Base-by-base conservation (phyloP, 495 filamentous ascomycete species). In the Hamigera avellanea region DNA sequence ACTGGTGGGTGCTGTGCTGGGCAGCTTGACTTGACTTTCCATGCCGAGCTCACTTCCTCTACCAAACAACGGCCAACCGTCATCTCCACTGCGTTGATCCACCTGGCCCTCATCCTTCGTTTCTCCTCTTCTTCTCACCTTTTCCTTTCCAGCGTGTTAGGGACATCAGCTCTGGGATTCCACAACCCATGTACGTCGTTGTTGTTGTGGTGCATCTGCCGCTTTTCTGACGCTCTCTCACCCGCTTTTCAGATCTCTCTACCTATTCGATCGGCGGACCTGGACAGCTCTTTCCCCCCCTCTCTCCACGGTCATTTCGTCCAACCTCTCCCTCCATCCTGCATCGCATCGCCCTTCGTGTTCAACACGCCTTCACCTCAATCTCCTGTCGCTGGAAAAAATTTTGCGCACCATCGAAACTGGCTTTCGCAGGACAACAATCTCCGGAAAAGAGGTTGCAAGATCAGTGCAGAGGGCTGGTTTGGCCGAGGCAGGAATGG, bases 401-500 rank as follows among this genome's bases (percentile, higher is more conserved):
- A n/a, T n/a, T n/a, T n/a, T n/a, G n/a, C n/a, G n/a, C n/a, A n/a
- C n/a, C n/a, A n/a, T n/a, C n/a, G n/a, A n/a, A n/a, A n/a, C n/a
- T n/a, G n/a, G n/a, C n/a, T n/a, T n/a, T n/a, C n/a, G n/a, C n/a
- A n/a, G n/a, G n/a, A n/a, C n/a, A n/a, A n/a, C n/a, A n/a, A n/a
- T 23, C 21, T 23, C 9, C 21, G 21, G 9, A 5, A 4, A 9
- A 23, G 21, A 23, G 9, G 9, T 23, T 23, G 21, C 21, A 23
- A 9, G 21, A 23, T 23, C 9, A 8, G 33, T 8, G 8, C 14
- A 19, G 12, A 34, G 26, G 46, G 33, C 39, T 42, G 45, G 26
- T 48, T 42, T 47, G 47, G 40, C 45, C 27, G 43, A 50, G 43
- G 57, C 44, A 60, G 62, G 62, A 61, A 66, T 66, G 60, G 60